phyloP scores from a whole-genome alignment of 305 asterid genomes.

The Solanum hybrid region DNA sequence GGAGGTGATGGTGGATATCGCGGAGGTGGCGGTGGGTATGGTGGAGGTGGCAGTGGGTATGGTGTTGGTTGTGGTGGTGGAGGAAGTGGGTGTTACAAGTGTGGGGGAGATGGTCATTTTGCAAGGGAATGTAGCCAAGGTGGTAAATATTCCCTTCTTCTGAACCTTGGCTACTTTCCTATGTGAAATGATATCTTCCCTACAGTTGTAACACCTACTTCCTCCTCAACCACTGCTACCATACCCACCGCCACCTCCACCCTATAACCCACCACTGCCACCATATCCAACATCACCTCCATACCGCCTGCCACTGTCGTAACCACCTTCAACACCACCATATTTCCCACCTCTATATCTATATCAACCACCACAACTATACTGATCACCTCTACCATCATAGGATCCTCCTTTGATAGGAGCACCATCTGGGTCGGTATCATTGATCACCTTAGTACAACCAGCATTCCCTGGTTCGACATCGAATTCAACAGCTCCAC shows the following conservation, averaged over 20 bases:
- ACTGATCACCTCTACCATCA: background rate
- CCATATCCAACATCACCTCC: background rate
- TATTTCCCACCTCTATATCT: constrained; percentile 5
- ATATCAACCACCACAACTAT: constrained; percentile 7
- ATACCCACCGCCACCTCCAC: background rate
- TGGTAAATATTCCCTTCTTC: background rate
- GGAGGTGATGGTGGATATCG: too few relatives aligned
- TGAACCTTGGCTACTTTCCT: background rate
- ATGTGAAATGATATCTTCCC: constrained; percentile 13
- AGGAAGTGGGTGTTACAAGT: too few relatives aligned
- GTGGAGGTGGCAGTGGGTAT: too few relatives aligned
- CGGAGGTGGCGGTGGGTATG: too few relatives aligned
- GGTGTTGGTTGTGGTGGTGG: too few relatives aligned
- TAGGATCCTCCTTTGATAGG: constrained; percentile 60
- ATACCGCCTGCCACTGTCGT: background rate
- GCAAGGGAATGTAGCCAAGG: too few relatives aligned
- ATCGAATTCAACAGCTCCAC: constrained; percentile 49
- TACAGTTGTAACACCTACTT: constrained; percentile 22
- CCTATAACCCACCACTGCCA: background rate
- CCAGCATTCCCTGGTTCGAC: constrained; percentile 59
- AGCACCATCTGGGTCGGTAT: constrained; percentile 51
- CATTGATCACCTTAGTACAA: constrained; percentile 42
- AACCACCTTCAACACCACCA: constrained; percentile 1
- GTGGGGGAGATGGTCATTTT: too few relatives aligned
- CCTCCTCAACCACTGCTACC: constrained; percentile 12